Evolutionary conservation across 352 stramenopile species (phyloP), one percentile per base, ranked within the genome.

Genomic region (Globisporangium cystogenes): DNA sequence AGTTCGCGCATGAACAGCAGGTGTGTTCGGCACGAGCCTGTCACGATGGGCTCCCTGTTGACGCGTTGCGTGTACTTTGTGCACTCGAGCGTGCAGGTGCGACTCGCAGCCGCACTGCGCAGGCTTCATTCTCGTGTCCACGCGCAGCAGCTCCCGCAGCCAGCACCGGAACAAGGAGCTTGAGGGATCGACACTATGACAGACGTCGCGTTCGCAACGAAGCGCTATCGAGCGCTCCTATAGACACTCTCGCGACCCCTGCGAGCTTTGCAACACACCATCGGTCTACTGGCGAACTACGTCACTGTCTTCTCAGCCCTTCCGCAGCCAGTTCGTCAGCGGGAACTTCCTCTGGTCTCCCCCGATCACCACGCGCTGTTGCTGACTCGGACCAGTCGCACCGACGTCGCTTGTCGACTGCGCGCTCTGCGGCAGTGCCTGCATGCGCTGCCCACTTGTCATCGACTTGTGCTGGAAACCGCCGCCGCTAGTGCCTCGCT

Each of bases 261-360:
- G n/a, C n/a, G n/a, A n/a, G n/a, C n/a, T n/a, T n/a, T n/a, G 20
- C 40, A 16, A 39, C 12, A 12, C 33, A 18, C 33, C 33, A 18
- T 1, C 1, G 3, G 4, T 18, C 14, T 18, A 39, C 33, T 4
- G n/a, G n/a, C n/a, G n/a, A n/a, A n/a, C 31, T 12, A 36, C 16
- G 20, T 35, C 12, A 11, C 31, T 21, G 36, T 37, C 37, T 15
- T n/a, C 42, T 50, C 31, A 57, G 8, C 59, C 74, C 56, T 86
- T 82, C 46, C 67, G 68, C 51, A 90, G 64, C 80, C 80, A 90
- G 43, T 68, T 83, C 15, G 75, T 88, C 33, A 90, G 63, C 10
- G 70, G 68, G 54, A 79, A 87, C 47, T 84, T 73, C 27, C 69
- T 68, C 23, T 72, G 75, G 41, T 79, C 74, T 21, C 62, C 37